Percentiles rank a stretch among this genome's conserved stretches.
phyloP scores from a whole-genome alignment of 805 yeast species.

The Candida sakaeoensis region DNA sequence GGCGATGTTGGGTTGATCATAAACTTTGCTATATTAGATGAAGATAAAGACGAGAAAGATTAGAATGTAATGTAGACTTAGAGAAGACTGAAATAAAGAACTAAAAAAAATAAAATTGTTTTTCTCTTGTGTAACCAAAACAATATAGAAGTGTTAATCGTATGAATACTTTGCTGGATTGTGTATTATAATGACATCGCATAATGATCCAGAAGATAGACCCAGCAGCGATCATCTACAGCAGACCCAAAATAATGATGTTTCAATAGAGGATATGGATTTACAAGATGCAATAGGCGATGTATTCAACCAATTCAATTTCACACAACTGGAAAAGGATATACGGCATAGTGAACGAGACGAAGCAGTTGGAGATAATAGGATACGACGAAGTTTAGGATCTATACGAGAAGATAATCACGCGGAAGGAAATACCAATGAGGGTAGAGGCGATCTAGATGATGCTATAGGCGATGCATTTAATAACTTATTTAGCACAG shows the following conservation, averaged over 20 bases:
- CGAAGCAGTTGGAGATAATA: constrained; percentile 2
- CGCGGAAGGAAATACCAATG: not conserved
- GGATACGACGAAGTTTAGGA: not conserved
- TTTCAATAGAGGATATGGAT: constrained; percentile 12
- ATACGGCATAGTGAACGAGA: not conserved
- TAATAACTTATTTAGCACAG: constrained; percentile 2
- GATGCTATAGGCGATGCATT: constrained; percentile 13
- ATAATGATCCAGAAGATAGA: constrained; percentile 1
- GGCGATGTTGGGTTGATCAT: constrained; percentile 34
- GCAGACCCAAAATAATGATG: not conserved
- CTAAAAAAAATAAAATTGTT: not conserved
- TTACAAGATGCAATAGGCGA: constrained; percentile 36
- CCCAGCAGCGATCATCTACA: not conserved
- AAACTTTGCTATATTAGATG: constrained; percentile 36
- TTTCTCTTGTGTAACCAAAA: constrained; percentile 3
- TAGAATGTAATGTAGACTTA: too few relatives aligned
- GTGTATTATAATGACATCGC: constrained; percentile 2
- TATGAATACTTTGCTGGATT: too few relatives aligned
- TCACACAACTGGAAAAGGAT: constrained; percentile 1
- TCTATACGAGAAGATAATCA: too few relatives aligned
- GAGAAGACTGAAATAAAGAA: too few relatives aligned
- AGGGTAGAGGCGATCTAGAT: constrained; percentile 10
- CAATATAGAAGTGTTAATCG: not conserved
- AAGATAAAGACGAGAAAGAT: constrained; percentile 14
- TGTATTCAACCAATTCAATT: constrained; percentile 32